phyloP scores from a whole-genome alignment of 352 stramenopile genomes.

The Phytophthora palmivora region DNA sequence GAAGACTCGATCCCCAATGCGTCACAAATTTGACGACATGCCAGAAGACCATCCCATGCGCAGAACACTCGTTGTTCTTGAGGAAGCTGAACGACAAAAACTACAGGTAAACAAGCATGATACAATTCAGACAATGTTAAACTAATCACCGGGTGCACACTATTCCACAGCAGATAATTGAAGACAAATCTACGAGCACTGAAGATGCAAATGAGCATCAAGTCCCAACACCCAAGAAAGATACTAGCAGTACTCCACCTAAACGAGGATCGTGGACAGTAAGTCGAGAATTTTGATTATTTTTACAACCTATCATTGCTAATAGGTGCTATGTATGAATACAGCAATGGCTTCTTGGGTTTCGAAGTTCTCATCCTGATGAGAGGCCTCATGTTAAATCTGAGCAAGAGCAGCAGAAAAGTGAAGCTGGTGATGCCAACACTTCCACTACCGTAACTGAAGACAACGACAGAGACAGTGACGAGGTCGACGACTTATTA shows the following conservation, averaged over 20 bases:
- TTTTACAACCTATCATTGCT: neutral
- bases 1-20: conserved; percentile 64
- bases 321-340: neutral
- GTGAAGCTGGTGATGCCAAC: conserved; percentile 14
- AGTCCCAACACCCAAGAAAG: neutral
- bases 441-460: too few species aligned
- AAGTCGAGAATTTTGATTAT: neutral
- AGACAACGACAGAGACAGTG: conserved; percentile 26
- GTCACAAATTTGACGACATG: conserved; percentile 75
- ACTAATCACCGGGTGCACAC: neutral
- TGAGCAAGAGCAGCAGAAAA: conserved; percentile 23
- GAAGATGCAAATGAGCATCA: conserved; percentile 26
- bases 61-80: conserved; percentile 51
- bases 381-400: neutral
- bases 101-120: conserved; percentile 35
- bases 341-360: conserved; percentile 43
- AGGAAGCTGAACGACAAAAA: conserved; percentile 40
- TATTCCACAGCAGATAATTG: conserved; percentile 17
- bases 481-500: conserved; percentile 30
- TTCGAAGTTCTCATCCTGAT: conserved; percentile 11
- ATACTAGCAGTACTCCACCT: conserved; percentile 3
- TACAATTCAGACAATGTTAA: neutral
- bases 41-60: conserved; percentile 57
- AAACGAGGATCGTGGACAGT: conserved; percentile 35
- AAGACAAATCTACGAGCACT: conserved; percentile 21